Percentiles rank a stretch among this genome's conserved stretches.
Conservation (phyloP, 2,329 filamentous ascomycete genomes). For the Xylariaceae sp. region DNA sequence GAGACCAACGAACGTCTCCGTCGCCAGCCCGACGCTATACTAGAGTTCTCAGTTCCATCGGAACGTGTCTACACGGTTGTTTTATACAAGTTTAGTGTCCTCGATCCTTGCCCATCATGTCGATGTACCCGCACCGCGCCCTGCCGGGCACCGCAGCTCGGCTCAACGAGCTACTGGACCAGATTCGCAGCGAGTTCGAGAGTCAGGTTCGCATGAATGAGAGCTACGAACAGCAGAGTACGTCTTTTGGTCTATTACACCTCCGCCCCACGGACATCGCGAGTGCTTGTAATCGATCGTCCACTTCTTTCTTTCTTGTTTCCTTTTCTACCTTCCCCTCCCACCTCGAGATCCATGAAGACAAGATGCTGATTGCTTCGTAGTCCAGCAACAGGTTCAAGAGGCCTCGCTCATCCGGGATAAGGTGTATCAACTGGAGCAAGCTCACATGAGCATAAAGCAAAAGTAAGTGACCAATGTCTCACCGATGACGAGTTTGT, state of each 20-base stretch:
- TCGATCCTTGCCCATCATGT: slow-evolving; percentile 39
- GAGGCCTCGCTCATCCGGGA: slow-evolving; percentile 93
- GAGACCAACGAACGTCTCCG: not conserved
- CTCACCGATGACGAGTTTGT: not conserved
- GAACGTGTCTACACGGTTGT: not conserved
- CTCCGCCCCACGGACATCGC: not conserved
- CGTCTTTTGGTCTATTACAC: slow-evolving; percentile 41
- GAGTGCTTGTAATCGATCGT: not conserved
- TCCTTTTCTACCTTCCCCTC: not conserved
- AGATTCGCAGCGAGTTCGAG: slow-evolving; percentile 87
- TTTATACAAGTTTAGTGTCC: slow-evolving; percentile 1
- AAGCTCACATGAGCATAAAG: slow-evolving; percentile 82
- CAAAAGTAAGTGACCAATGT: slow-evolving; percentile 63
- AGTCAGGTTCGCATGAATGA: slow-evolving; percentile 73
- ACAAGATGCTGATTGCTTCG: slow-evolving; percentile 26
- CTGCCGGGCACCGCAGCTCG: slow-evolving; percentile 62
- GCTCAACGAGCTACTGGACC: slow-evolving; percentile 85
- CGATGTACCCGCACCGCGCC: slow-evolving; percentile 88
- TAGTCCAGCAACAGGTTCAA: slow-evolving; percentile 84
- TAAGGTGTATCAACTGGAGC: slow-evolving; percentile 91
- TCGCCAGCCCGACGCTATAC: not conserved
- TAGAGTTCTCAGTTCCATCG: not conserved
- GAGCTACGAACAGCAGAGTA: slow-evolving; percentile 91
- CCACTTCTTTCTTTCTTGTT: not conserved
- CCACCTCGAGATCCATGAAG: not conserved